Percentiles rank a stretch among this genome's conserved stretches.
Conservation (phyloP, 2,329 filamentous ascomycete genomes). For the Bimuria novae-zelandiae region DNA sequence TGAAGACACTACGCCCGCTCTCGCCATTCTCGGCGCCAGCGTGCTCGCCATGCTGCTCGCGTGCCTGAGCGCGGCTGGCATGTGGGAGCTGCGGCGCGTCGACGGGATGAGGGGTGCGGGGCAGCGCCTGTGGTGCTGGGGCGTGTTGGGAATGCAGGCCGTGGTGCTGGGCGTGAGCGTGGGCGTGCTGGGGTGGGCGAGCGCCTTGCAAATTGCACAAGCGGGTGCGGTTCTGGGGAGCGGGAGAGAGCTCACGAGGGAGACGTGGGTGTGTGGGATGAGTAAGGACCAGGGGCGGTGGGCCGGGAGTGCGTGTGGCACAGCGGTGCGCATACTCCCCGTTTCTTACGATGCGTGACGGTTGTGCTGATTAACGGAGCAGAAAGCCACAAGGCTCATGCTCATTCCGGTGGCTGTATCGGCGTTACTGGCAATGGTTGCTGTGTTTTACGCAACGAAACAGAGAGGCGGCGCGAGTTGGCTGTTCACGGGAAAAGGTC, state of each 20-base stretch:
- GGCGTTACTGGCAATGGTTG: slow-evolving; percentile 21
- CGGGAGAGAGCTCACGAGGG: slow-evolving; percentile 24
- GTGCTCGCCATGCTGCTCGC: slow-evolving; percentile 22
- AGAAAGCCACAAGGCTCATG: slow-evolving; percentile 33
- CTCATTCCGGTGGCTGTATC: slow-evolving; percentile 30
- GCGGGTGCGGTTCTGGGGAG: slow-evolving; percentile 20
- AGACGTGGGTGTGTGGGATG: slow-evolving; percentile 37
- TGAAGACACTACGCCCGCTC: slow-evolving; percentile 18
- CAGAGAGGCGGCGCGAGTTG: slow-evolving; percentile 34
- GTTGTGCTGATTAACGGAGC: not conserved
- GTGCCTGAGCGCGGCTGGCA: slow-evolving; percentile 25
- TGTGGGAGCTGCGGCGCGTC: slow-evolving; percentile 37
- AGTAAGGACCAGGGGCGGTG: slow-evolving; percentile 20
- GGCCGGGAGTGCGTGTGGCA: slow-evolving; percentile 31
- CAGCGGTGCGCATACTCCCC: slow-evolving; percentile 20
- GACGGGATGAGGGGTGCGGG: slow-evolving; percentile 25
- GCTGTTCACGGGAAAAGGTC: slow-evolving; percentile 32
- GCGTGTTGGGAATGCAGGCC: slow-evolving; percentile 22
- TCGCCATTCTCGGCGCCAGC: slow-evolving; percentile 25
- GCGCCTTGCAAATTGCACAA: slow-evolving; percentile 21
- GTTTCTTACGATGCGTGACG: not conserved
- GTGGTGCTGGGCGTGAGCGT: slow-evolving; percentile 21
- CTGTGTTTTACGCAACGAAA: slow-evolving; percentile 25
- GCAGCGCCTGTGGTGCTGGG: slow-evolving; percentile 35
- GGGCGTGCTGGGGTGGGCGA: slow-evolving; percentile 28